Evolutionary conservation across 192 early-diverging fungal species (phyloP), one percentile per base, ranked within the genome.

Genomic region (Piromyces sp.): DNA sequence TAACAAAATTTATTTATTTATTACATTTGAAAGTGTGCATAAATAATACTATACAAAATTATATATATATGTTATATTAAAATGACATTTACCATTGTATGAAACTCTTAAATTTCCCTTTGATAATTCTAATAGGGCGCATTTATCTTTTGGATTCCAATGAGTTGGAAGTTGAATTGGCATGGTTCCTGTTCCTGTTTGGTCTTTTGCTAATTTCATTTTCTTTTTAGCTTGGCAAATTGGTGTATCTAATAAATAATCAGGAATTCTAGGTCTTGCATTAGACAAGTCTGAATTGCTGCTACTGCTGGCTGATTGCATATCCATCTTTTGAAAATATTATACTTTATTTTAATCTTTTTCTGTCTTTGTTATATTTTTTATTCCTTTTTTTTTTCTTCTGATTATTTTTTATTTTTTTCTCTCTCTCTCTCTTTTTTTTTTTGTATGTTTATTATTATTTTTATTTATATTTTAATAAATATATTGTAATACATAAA

Each of bases 81-180:
- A 38, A 28, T 14, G 29, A 28, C 78, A 40, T 28, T n/a, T 82
- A 90, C 91, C 92, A 79, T 83, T 85, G 84, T 93, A 93, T 30
- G 81, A 86, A 29, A 92, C 83, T 28, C 86, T 83, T 30, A 87
- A 83, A 15, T 85, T 85, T 29, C 84, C 82, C 29, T 81, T 30
- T 29, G 84, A 81, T 40, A 94, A 58, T 79, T 91, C 88, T 12
- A 93, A 42, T 28, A 85, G 79, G 26, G 83, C 42, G 30, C 86
- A 83, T 83, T 91, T 94, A 84, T 92, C 91, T 68, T 90, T 91
- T 22, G 81, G 31, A 83, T 88, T 93, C 90, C 89, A 94, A 42
- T 83, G 84, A 13, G 89, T 85, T 17, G 93, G 93, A 80, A 93
- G 80, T 22, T 38, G 82, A 68, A 68, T 68, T 68, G 22, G 51